phyloP scores from a whole-genome alignment of 148 eudicot genomes.

The Cornus suecica region DNA sequence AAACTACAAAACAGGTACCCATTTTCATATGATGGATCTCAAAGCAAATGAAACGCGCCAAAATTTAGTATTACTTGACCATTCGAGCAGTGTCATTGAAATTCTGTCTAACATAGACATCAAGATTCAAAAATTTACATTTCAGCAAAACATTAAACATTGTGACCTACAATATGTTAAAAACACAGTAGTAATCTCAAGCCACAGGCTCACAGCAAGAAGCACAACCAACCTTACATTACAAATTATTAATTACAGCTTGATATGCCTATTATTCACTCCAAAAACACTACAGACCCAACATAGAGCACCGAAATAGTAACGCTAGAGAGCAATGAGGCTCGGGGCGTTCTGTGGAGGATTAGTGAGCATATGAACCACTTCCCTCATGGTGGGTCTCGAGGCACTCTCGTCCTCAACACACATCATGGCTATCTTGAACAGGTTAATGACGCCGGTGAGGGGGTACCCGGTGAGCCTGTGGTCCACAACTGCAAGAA shows the following conservation, averaged over 20 bases:
- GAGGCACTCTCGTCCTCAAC: conserved; percentile 72
- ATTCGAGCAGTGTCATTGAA: too few species aligned
- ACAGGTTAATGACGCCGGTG: conserved; percentile 57
- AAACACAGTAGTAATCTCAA: background rate
- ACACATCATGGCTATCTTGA: conserved; percentile 86
- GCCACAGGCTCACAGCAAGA: background rate
- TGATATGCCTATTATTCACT: conserved; percentile 3
- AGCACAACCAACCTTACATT: background rate
- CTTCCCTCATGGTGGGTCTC: conserved; percentile 93
- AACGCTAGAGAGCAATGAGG: conserved; percentile 7
- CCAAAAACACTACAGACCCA: background rate
- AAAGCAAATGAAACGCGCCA: too few species aligned
- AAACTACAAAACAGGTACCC: too few species aligned
- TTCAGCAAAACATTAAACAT: too few species aligned
- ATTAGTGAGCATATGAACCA: conserved; percentile 80
- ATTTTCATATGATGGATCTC: too few species aligned
- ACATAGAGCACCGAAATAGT: background rate
- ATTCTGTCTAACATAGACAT: too few species aligned
- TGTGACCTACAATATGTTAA: too few species aligned
- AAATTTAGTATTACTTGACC: too few species aligned
- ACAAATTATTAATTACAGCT: conserved; percentile 7
- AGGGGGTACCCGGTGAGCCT: conserved; percentile 64
- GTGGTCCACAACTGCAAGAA: conserved; percentile 74
- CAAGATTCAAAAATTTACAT: too few species aligned
- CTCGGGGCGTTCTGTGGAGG: conserved; percentile 39